A percentile compares a stretch with the other conserved stretches of the same genome.
phyloP scores from a whole-genome alignment of 1,139 yeast species.

The Hansenula anomala region DNA sequence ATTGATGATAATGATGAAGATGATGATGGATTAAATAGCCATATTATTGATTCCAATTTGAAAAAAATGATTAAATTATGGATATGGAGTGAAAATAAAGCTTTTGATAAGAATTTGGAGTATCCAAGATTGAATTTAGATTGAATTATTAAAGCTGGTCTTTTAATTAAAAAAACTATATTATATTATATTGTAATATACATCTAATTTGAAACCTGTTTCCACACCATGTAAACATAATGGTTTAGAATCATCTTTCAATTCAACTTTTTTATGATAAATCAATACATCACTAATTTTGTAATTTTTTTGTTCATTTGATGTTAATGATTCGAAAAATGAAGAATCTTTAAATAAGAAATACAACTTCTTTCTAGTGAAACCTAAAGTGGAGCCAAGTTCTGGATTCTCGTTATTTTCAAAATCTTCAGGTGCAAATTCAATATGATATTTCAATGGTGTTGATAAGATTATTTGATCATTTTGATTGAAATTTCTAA shows the following conservation, averaged over 20 bases:
- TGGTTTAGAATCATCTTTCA: slow-evolving; percentile 40
- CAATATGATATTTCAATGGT: slow-evolving; percentile 61
- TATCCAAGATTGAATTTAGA: slow-evolving; percentile 23
- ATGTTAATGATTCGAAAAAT: slow-evolving; percentile 28
- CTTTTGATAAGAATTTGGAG: slow-evolving; percentile 34
- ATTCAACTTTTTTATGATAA: slow-evolving; percentile 26
- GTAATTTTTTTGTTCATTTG: slow-evolving; percentile 12
- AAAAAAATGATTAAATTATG: slow-evolving; percentile 55
- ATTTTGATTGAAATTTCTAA: slow-evolving; percentile 19
- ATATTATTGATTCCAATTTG: slow-evolving; percentile 38
- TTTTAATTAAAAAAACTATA: too few species aligned
- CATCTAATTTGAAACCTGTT: slow-evolving; percentile 62
- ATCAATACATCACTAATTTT: slow-evolving; percentile 29
- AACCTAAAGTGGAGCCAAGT: slow-evolving; percentile 62
- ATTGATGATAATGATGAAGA: slow-evolving; percentile 11
- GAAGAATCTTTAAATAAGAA: slow-evolving; percentile 47
- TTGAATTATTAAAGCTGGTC: too few species aligned
- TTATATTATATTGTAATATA: slow-evolving; percentile 23
- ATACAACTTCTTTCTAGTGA: slow-evolving; percentile 50
- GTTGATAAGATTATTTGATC: slow-evolving; percentile 21
- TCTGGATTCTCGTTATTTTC: slow-evolving; percentile 52
- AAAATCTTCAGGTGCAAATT: slow-evolving; percentile 79
- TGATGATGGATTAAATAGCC: slow-evolving; percentile 14
- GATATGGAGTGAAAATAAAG: slow-evolving; percentile 55
- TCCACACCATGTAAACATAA: slow-evolving; percentile 59